Evolutionary conservation across 1,139 yeast species (phyloP).

Genomic region (Taphrina wiesneri): DNA sequence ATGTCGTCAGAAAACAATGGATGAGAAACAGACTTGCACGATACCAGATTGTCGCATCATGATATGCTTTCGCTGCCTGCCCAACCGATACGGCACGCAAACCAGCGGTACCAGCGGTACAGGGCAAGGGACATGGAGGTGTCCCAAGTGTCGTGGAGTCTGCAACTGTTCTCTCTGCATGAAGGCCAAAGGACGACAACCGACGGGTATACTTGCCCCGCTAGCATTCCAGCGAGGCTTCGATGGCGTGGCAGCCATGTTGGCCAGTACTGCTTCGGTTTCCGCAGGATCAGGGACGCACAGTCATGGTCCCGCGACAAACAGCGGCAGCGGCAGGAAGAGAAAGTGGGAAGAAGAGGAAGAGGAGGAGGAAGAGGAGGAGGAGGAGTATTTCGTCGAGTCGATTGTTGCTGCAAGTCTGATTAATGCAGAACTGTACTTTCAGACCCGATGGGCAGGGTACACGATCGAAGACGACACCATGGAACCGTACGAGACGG

Average conservation of each 20-base stretch:
- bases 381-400: background rate
- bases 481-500: background rate
- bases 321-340: too few relatives aligned
- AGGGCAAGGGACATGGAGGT: too few relatives aligned
- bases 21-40: background rate
- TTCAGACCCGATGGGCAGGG: slow-evolving; percentile 10
- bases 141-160: slow-evolving; percentile 3
- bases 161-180: slow-evolving; percentile 9
- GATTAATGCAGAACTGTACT: background rate
- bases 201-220: background rate
- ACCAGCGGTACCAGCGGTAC: too few relatives aligned
- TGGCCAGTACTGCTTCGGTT: background rate
- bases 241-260: slow-evolving; percentile 5
- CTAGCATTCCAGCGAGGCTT: background rate
- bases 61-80: slow-evolving; percentile 2
- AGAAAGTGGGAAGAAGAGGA: background rate
- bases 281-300: too few relatives aligned
- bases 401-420: background rate
- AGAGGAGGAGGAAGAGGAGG: background rate
- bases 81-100: slow-evolving; percentile 6
- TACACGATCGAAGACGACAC: background rate
- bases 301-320: too few relatives aligned
- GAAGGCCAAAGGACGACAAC: background rate
- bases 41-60: background rate
- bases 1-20: slow-evolving; percentile 1